These are phyloP conservation scores for Boletus mariae DNA, from an alignment of 1,284 basidiomycete species.

Conservation along the genomic window DNA sequence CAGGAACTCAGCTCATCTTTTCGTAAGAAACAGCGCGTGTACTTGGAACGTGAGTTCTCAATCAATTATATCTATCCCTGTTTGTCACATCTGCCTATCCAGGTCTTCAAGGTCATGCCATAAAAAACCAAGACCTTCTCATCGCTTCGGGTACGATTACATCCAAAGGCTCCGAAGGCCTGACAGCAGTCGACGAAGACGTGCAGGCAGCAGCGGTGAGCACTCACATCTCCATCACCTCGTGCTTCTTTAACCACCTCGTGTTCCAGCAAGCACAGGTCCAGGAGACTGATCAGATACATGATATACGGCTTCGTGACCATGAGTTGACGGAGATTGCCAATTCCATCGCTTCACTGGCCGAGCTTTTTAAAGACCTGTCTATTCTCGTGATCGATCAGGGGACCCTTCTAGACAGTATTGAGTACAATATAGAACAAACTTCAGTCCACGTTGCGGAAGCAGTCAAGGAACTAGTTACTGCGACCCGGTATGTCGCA, in stretches of 20 bases:
- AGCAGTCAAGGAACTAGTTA: slow-evolving; percentile 81
- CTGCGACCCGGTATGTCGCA: slow-evolving; percentile 68
- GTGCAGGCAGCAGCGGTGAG: slow-evolving; percentile 65
- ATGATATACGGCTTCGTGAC: slow-evolving; percentile 62
- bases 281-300: slow-evolving; percentile 37
- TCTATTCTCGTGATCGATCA: slow-evolving; percentile 95
- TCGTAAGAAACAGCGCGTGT: slow-evolving; percentile 95
- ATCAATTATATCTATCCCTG: background rate
- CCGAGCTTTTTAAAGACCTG: slow-evolving; percentile 95
- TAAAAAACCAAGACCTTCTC: slow-evolving; percentile 89
- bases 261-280: slow-evolving; percentile 37
- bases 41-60: slow-evolving; percentile 86
- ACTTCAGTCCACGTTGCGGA: slow-evolving; percentile 79
- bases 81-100: slow-evolving; percentile 19
- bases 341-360: slow-evolving; percentile 85
- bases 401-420: slow-evolving; percentile 92
- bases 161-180: slow-evolving; percentile 74
- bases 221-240: slow-evolving; percentile 16
- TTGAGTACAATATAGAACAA: slow-evolving; percentile 97
- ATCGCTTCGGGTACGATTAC: slow-evolving; percentile 82
- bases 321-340: slow-evolving; percentile 90
- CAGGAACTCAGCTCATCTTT: slow-evolving; percentile 93
- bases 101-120: slow-evolving; percentile 92
- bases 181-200: slow-evolving; percentile 84
- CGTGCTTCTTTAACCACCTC: slow-evolving; percentile 15